These are phyloP conservation scores for Avena atlantica DNA, from an alignment of 176 grass and related monocot species.

Conservation along the genomic window DNA sequence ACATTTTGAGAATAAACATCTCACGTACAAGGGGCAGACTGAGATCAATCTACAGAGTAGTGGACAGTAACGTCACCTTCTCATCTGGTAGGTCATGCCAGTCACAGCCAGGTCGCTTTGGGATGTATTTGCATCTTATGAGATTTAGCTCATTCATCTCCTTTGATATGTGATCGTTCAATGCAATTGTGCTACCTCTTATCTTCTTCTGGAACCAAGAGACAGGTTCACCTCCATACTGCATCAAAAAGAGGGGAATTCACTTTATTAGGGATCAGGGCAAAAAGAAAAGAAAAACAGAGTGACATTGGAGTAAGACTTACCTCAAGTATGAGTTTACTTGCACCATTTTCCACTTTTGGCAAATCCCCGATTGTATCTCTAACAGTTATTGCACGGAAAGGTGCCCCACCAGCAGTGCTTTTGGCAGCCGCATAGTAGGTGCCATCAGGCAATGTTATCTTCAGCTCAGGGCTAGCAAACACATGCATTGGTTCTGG, in stretches of 20 bases:
- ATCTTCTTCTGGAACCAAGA: constrained; percentile 99
- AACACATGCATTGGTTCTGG: constrained; percentile 96
- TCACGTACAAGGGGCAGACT: background rate
- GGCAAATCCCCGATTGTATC: constrained; percentile 93
- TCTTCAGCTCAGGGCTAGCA: constrained; percentile 84
- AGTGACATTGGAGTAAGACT: constrained; percentile 5
- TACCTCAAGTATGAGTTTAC: constrained; percentile 77
- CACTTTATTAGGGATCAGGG: background rate
- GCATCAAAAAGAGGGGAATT: constrained; percentile 41
- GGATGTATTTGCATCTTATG: constrained; percentile 91
- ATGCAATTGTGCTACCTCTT: constrained; percentile 59
- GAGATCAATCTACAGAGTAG: background rate
- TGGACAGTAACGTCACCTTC: constrained; percentile 56
- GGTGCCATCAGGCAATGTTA: constrained; percentile 73
- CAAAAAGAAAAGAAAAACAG: constrained; percentile 24
- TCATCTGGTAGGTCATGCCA: constrained; percentile 97
- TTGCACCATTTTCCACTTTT: constrained; percentile 77
- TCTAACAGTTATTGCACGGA: constrained; percentile 85
- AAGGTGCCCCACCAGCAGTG: constrained; percentile 86
- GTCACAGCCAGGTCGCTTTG: constrained; percentile 86
- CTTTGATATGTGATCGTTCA: constrained; percentile 98
- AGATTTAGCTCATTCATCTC: constrained; percentile 99
- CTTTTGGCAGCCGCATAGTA: constrained; percentile 80
- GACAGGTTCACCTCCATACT: constrained; percentile 79
- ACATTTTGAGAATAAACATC: background rate